A percentile compares a stretch with the other conserved stretches of the same genome.
Evolutionary conservation across 345 rosid genomes (phyloP).

Genomic region (Brassica cretica): DNA sequence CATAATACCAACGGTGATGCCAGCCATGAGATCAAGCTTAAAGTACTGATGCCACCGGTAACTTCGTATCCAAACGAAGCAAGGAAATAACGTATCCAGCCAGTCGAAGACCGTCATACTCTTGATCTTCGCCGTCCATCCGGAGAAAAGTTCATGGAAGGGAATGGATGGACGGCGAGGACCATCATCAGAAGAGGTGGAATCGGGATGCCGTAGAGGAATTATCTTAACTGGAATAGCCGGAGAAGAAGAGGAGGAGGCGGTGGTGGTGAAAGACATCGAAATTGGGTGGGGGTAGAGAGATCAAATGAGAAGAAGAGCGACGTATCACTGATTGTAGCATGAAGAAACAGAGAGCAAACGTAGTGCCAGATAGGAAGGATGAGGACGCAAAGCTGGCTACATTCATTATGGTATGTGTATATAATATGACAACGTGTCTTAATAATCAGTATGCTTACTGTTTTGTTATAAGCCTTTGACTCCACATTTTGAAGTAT

Average conservation of each 20-base stretch:
- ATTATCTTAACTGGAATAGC: constrained; percentile 57
- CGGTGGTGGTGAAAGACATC: constrained; percentile 43
- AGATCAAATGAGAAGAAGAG: constrained; percentile 2
- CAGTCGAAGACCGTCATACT: constrained; percentile 60
- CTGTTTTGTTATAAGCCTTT: not conserved
- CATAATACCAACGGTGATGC: constrained; percentile 88
- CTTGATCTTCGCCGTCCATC: constrained; percentile 46
- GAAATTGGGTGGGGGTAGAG: not conserved
- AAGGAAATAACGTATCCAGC: constrained; percentile 66
- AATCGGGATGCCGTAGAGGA: constrained; percentile 63
- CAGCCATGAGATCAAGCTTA: constrained; percentile 90
- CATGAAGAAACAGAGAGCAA: constrained; percentile 27
- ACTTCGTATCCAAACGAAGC: constrained; percentile 78
- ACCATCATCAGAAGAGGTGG: constrained; percentile 32
- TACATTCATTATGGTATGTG: constrained; percentile 20
- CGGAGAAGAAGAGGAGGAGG: constrained; percentile 33
- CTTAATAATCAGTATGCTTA: not conserved
- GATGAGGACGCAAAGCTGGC: constrained; percentile 21
- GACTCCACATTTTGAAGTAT: constrained; percentile 9
- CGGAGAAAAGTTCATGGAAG: constrained; percentile 35
- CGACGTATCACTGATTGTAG: constrained; percentile 32
- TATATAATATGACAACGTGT: constrained; percentile 7
- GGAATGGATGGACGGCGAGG: constrained; percentile 25
- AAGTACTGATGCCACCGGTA: constrained; percentile 76
- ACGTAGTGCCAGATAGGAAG: not conserved